These are phyloP conservation scores for Pouteria campechiana DNA, from an alignment of 179 eudicot species.

Conservation along the genomic window DNA sequence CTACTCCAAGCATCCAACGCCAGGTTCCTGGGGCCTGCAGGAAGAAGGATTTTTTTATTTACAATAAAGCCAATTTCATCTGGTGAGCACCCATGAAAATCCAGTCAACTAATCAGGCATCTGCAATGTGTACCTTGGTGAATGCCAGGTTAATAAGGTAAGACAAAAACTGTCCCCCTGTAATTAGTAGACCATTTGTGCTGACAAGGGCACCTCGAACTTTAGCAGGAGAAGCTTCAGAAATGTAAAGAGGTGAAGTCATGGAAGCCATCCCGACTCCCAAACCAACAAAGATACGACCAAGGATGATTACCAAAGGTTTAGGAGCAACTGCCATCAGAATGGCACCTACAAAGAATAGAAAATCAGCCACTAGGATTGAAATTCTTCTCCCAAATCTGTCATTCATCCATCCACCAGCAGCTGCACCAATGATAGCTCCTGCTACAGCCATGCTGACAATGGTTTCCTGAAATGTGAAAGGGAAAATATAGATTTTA, in stretches of 20 bases:
- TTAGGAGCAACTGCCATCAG: slow-evolving; percentile 48
- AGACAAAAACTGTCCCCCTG: slow-evolving; percentile 63
- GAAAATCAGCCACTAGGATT: slow-evolving; percentile 50
- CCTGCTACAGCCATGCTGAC: slow-evolving; percentile 83
- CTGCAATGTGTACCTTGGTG: slow-evolving; percentile 29
- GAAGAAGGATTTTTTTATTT: background rate
- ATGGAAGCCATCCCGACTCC: slow-evolving; percentile 92
- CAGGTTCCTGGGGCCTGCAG: slow-evolving; percentile 49
- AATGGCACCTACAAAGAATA: slow-evolving; percentile 58
- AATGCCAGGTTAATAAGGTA: slow-evolving; percentile 64
- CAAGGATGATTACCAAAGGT: slow-evolving; percentile 66
- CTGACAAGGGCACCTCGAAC: slow-evolving; percentile 75
- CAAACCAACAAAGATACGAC: slow-evolving; percentile 58
- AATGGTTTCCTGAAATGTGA: slow-evolving; percentile 85
- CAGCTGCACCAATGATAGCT: slow-evolving; percentile 66
- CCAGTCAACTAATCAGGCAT: background rate
- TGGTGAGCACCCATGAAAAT: background rate
- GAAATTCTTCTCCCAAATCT: slow-evolving; percentile 52
- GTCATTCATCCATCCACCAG: slow-evolving; percentile 66
- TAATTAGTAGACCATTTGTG: slow-evolving; percentile 71
- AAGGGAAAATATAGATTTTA: background rate
- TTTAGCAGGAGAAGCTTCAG: slow-evolving; percentile 72
- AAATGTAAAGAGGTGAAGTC: slow-evolving; percentile 77
- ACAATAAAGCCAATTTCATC: background rate
- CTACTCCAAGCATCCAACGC: slow-evolving; percentile 92